Percentiles rank a stretch among this genome's conserved stretches.
phyloP scores from a whole-genome alignment of 202 grass and related monocot species.

The Bolboschoenoplectus hybrid region DNA sequence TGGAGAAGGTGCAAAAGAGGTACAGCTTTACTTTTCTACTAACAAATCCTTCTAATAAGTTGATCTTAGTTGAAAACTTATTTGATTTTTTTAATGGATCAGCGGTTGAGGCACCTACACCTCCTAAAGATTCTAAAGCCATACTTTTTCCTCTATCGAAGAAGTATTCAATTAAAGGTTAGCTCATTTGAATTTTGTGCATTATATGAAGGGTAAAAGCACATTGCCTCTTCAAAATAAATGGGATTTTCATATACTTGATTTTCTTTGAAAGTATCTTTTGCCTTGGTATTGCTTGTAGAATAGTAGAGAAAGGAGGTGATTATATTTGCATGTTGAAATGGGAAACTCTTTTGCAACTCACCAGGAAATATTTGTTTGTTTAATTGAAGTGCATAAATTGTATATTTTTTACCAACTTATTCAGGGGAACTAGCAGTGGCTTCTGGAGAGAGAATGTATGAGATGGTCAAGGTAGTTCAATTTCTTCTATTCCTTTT shows the following conservation, averaged over 20 bases:
- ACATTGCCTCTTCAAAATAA: background rate
- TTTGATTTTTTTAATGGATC: constrained; percentile 47
- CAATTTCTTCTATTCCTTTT: constrained; percentile 35
- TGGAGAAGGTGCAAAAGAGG: constrained; percentile 97
- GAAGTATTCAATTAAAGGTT: constrained; percentile 57
- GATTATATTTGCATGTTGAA: constrained; percentile 7
- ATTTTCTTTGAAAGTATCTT: background rate
- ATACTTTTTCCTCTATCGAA: constrained; percentile 58
- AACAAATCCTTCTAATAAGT: background rate
- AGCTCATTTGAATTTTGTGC: constrained; percentile 36
- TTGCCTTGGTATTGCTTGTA: background rate
- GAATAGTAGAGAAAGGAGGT: background rate
- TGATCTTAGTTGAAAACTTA: constrained; percentile 37
- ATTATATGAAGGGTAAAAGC: constrained; percentile 9
- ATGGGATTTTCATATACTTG: background rate
- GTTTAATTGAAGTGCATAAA: constrained; percentile 34
- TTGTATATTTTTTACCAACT: constrained; percentile 34
- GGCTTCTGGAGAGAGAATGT: constrained; percentile 72
- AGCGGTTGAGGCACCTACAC: constrained; percentile 94
- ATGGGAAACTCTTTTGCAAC: constrained; percentile 20
- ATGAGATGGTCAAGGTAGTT: constrained; percentile 87
- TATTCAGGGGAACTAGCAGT: constrained; percentile 85
- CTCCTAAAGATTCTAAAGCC: constrained; percentile 84
- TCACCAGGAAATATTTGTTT: background rate
- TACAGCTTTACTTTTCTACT: constrained; percentile 40